Conservation (phyloP, 2,329 filamentous ascomycete species). For the Bertia moriformis region DNA sequence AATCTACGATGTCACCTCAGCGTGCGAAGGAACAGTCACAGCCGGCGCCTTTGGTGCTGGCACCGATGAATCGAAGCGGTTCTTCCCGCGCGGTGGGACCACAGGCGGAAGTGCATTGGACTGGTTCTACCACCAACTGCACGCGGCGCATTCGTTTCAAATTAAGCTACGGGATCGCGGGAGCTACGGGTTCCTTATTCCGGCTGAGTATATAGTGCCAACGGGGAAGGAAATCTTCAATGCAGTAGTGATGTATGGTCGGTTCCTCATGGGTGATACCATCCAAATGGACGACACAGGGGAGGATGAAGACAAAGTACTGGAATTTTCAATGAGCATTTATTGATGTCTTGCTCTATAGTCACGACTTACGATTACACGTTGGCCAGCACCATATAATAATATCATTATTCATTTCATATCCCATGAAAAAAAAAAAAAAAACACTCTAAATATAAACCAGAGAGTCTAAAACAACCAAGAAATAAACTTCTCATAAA, state of each 20-base stretch:
- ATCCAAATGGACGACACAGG: neutral
- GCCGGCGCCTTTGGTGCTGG: slow-evolving; percentile 8
- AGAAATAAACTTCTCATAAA: slow-evolving; percentile 41
- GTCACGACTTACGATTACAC: too few relatives aligned
- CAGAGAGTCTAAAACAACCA: slow-evolving; percentile 39
- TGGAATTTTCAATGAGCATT: too few relatives aligned
- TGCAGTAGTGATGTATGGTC: neutral
- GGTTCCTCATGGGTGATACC: neutral
- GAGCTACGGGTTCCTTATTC: slow-evolving; percentile 45
- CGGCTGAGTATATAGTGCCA: slow-evolving; percentile 21
- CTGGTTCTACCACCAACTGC: slow-evolving; percentile 51
- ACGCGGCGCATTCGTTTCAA: slow-evolving; percentile 46
- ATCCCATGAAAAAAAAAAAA: neutral
- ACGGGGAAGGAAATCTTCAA: neutral
- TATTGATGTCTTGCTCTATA: too few relatives aligned
- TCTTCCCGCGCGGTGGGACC: slow-evolving; percentile 32
- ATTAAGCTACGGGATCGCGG: slow-evolving; percentile 53
- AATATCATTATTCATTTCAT: neutral
- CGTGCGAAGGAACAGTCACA: slow-evolving; percentile 40
- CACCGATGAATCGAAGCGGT: slow-evolving; percentile 11
- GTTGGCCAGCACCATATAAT: neutral
- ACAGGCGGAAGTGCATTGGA: slow-evolving; percentile 46
- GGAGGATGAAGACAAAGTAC: neutral
- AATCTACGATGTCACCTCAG: slow-evolving; percentile 38
- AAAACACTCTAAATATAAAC: neutral